Conservation (phyloP, 1,139 yeast genomes). For the Hyphopichia wangnamkhiaoensis region DNA sequence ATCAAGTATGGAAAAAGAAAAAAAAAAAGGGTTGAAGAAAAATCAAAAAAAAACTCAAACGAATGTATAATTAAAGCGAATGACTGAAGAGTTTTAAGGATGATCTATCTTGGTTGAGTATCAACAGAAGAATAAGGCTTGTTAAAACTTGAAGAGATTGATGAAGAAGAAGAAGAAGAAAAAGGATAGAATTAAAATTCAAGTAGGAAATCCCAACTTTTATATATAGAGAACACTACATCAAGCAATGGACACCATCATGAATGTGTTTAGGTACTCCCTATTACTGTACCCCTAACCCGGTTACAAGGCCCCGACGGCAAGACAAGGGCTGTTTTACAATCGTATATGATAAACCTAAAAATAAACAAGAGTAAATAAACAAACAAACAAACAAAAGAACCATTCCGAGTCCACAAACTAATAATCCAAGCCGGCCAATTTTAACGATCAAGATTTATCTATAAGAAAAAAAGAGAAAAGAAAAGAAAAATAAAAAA, state of each 20-base stretch:
- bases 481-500: no score
- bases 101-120: background rate
- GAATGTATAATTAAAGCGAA: slow-evolving; percentile 1
- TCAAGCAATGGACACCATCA: background rate
- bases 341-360: no score
- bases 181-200: background rate
- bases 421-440: no score
- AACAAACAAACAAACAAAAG: no score
- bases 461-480: no score
- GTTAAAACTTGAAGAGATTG: background rate
- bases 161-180: background rate
- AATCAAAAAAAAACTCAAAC: background rate
- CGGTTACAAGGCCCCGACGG: no score
- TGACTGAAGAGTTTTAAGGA: background rate
- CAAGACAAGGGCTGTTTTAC: no score
- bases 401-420: no score
- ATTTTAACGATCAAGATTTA: no score
- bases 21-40: background rate
- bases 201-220: background rate
- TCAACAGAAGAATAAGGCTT: background rate
- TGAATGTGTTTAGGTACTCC: no score
- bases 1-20: background rate
- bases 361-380: no score
- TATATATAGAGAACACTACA: background rate
- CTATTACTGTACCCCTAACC: no score